Percentiles rank a stretch among this genome's conserved stretches.
Conservation (phyloP, 306 rosid species). For the Vigna reflexopilosa region DNA sequence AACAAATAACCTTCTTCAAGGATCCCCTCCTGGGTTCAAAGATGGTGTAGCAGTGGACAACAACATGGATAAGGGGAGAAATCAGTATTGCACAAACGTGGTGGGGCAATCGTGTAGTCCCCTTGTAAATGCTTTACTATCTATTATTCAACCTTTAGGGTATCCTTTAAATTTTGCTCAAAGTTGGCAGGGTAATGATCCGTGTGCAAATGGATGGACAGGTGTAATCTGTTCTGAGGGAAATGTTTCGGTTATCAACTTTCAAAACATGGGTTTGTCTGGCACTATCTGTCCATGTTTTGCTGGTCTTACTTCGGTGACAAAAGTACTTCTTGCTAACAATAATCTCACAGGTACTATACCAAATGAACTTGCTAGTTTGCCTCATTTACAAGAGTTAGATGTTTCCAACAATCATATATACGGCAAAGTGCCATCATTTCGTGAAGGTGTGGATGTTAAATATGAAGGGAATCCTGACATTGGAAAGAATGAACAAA, state of each 20-base stretch:
- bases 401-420: constrained; percentile 71
- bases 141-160: constrained; percentile 53
- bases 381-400: constrained; percentile 53
- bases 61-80: constrained; percentile 36
- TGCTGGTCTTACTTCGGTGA: constrained; percentile 50
- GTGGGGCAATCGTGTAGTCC: constrained; percentile 60
- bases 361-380: constrained; percentile 63
- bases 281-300: constrained; percentile 77
- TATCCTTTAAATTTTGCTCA: constrained; percentile 71
- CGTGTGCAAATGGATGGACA: constrained; percentile 64
- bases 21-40: constrained; percentile 63
- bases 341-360: constrained; percentile 63
- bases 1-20: constrained; percentile 80
- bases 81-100: constrained; percentile 57
- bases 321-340: constrained; percentile 53
- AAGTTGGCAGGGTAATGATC: constrained; percentile 75
- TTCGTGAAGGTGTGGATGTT: constrained; percentile 50
- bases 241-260: constrained; percentile 60
- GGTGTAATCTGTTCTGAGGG: constrained; percentile 58
- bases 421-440: constrained; percentile 63
- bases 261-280: constrained; percentile 58
- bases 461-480: constrained; percentile 60
- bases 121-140: constrained; percentile 57
- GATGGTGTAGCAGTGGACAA: constrained; percentile 51
- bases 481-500: constrained; percentile 61